Base-by-base conservation (phyloP, 768 basidiomycete genomes). In the Serpula lacrymans region DNA sequence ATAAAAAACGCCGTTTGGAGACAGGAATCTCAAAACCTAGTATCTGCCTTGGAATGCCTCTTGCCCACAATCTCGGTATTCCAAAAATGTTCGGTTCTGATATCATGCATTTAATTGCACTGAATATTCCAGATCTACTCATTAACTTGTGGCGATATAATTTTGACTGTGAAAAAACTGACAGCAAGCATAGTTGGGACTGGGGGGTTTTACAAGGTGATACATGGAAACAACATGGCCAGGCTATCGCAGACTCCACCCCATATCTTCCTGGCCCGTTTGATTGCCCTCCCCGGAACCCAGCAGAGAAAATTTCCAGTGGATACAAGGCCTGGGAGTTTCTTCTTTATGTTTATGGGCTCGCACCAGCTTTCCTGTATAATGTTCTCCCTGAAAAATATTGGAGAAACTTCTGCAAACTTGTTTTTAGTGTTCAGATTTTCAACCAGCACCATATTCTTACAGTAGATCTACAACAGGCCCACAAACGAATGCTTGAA, bases 91-190 rank as follows among this genome's bases (percentile, higher is more conserved):
- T 62, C 28, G 36, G 48, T 0, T 30, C 47, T 3, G 59, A 67
- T 40, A 32, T 57, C 4, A 65, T 67, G 64, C 65, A 67, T 31
- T 50, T 62, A 4, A 31, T 47, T 12, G 22, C 31, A 4, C 41
- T 65, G 5, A 68, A 66, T 34, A 34, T 60, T 13, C 46, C 46
- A 0, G 49, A 58, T 2, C 52, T 59, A 9, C 26, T 42, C n/a
- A 12, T 49, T 13, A 13, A 27, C 4, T 27, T 49, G 1, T 49
- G 48, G 48, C 32, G 45, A 3, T 45, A 46, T 16, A 38, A 28
- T 3, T 29, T 49, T 1, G 33, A 42, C n/a, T 41, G 34, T 20
- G 39, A 41, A 4, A 12, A 6, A 2, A 14, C 38, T 1, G 47
- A 48, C 24, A 16, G 17, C 4, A 25, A 17, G 9, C 17, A 23